These are phyloP conservation scores for Colletotrichum sp. DNA, from an alignment of 2,329 filamentous ascomycete genomes.

Conservation along the genomic window DNA sequence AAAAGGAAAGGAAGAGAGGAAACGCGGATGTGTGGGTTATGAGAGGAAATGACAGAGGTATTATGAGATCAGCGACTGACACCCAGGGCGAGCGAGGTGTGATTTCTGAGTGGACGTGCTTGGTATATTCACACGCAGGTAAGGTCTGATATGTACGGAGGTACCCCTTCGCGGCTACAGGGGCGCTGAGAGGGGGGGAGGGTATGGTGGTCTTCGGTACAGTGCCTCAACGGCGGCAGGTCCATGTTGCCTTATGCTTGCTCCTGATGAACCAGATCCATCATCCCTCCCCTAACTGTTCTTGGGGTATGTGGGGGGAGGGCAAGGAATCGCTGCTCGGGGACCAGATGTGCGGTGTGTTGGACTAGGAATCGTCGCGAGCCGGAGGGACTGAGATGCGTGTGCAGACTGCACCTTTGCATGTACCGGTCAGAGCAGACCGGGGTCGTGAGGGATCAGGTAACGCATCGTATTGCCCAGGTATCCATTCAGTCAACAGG, in stretches of 20 bases:
- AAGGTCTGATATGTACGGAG: constrained; percentile 2
- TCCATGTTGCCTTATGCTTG: background rate
- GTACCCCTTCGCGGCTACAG: constrained; percentile 7
- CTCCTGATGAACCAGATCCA: constrained; percentile 21
- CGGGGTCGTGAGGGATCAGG: constrained; percentile 5
- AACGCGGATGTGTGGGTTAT: background rate
- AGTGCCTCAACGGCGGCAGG: constrained; percentile 12
- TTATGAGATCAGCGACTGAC: constrained; percentile 19
- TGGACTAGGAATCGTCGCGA: constrained; percentile 14
- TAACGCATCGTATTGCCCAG: constrained; percentile 20
- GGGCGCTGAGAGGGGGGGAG: background rate
- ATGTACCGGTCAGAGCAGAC: constrained; percentile 18
- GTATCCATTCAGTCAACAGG: constrained; percentile 13
- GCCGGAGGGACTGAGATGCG: constrained; percentile 1
- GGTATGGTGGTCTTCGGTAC: constrained; percentile 1
- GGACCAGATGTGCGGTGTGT: constrained; percentile 24
- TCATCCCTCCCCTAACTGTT: constrained; percentile 9
- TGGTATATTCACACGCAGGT: background rate
- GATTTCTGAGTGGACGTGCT: constrained; percentile 5
- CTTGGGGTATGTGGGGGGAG: constrained; percentile 6
- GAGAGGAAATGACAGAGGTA: constrained; percentile 7
- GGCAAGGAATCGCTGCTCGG: constrained; percentile 8
- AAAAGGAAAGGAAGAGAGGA: background rate
- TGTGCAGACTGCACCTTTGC: constrained; percentile 4
- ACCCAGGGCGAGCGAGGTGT: constrained; percentile 2